These are phyloP conservation scores for Theobroma grandiflorum DNA, from an alignment of 441 rosid genomes.

Conservation along the genomic window DNA sequence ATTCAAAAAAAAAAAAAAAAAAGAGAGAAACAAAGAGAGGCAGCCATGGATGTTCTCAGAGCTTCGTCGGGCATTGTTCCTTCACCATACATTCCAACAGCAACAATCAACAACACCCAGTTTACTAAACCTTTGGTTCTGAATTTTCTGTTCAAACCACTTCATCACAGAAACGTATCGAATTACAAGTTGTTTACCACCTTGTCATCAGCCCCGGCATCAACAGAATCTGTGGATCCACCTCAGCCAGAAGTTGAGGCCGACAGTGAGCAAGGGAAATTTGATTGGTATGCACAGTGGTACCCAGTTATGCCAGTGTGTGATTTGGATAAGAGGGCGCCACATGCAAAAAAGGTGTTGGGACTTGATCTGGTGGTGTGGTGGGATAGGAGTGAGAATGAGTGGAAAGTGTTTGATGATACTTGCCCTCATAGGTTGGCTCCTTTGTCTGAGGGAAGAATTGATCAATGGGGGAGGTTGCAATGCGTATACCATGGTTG, in stretches of 20 bases:
- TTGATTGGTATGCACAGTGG: slow-evolving; percentile 84
- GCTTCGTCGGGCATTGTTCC: slow-evolving; percentile 41
- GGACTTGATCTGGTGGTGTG: slow-evolving; percentile 91
- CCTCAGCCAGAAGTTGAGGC: slow-evolving; percentile 40
- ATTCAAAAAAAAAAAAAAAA: background rate
- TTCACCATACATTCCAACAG: slow-evolving; percentile 33
- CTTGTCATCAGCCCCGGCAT: slow-evolving; percentile 48
- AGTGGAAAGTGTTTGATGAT: slow-evolving; percentile 89
- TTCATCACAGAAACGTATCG: slow-evolving; percentile 24
- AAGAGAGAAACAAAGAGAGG: background rate
- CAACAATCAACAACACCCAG: slow-evolving; percentile 29
- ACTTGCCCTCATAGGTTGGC: slow-evolving; percentile 89
- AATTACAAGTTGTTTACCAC: slow-evolving; percentile 43
- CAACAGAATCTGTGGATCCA: slow-evolving; percentile 38
- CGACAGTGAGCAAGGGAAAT: slow-evolving; percentile 42
- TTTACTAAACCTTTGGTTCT: slow-evolving; percentile 35
- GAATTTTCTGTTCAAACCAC: slow-evolving; percentile 26
- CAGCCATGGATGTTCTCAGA: slow-evolving; percentile 61
- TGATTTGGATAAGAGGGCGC: slow-evolving; percentile 80
- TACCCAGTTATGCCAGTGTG: slow-evolving; percentile 87
- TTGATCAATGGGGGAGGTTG: slow-evolving; percentile 90
- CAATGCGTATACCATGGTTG: slow-evolving; percentile 93
- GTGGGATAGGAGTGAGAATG: slow-evolving; percentile 82
- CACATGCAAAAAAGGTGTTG: slow-evolving; percentile 76
- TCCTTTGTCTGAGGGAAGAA: slow-evolving; percentile 89